phyloP scores from a whole-genome alignment of 192 early-diverging fungal species.

The Umbelopsis vinacea region DNA sequence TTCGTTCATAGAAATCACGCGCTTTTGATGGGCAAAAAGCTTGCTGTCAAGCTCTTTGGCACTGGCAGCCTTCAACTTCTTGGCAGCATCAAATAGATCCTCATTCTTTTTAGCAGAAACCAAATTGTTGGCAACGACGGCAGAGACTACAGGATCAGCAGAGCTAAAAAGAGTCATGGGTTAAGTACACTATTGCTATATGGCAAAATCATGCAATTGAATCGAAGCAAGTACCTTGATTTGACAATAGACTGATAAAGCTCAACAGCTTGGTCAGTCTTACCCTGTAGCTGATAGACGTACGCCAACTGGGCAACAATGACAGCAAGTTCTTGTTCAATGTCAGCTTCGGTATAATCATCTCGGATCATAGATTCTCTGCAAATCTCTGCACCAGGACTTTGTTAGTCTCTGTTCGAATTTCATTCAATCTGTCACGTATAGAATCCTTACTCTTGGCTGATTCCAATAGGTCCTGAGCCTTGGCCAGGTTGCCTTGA shows the following conservation, averaged over 20 bases:
- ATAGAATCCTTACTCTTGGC: conserved; percentile 54
- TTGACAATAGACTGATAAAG: conserved; percentile 57
- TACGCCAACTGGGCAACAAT: conserved; percentile 70
- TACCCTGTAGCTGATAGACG: conserved; percentile 66
- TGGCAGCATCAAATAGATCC: conserved; percentile 61
- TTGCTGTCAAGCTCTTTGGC: conserved; percentile 62
- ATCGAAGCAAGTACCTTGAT: conserved; percentile 28
- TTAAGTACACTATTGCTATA: background rate
- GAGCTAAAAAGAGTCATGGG: conserved; percentile 32
- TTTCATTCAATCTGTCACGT: too few relatives aligned
- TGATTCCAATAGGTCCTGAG: conserved; percentile 53
- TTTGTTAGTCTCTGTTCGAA: background rate
- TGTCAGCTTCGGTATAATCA: conserved; percentile 59
- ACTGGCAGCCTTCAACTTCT: conserved; percentile 59
- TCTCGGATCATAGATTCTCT: conserved; percentile 49
- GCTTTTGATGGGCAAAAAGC: conserved; percentile 59
- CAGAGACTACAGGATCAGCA: conserved; percentile 59
- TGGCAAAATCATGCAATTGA: background rate
- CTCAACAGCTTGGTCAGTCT: conserved; percentile 53
- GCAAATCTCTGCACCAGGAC: conserved; percentile 44
- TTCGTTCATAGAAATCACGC: conserved; percentile 67
- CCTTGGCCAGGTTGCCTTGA: conserved; percentile 54
- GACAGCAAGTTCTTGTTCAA: conserved; percentile 66
- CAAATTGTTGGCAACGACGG: conserved; percentile 74
- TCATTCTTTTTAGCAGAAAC: conserved; percentile 57